Conservation (phyloP, 2,329 filamentous ascomycete species). For the Gliomastix tumulicola region DNA sequence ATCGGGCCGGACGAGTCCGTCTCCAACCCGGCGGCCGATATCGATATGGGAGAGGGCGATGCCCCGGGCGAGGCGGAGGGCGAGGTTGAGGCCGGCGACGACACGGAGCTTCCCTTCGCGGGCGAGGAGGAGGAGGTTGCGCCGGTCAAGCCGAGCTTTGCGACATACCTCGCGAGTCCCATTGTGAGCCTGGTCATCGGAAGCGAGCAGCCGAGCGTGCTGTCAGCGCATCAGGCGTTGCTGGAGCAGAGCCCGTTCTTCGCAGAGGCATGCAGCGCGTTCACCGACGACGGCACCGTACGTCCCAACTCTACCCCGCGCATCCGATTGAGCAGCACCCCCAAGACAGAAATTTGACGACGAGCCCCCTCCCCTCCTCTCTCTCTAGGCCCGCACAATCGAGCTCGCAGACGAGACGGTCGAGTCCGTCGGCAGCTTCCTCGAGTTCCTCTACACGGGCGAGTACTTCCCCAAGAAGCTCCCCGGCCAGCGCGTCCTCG, state of each 20-base stretch:
- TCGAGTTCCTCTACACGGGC: conserved; percentile 32
- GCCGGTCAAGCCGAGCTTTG: conserved; percentile 35
- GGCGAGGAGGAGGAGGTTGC: conserved; percentile 22
- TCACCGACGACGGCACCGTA: conserved; percentile 55
- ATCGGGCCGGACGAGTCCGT: background rate
- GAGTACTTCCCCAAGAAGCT: conserved; percentile 66
- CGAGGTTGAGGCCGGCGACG: conserved; percentile 18
- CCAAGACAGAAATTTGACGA: too few relatives aligned
- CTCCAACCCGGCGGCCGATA: conserved; percentile 15
- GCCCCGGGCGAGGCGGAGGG: conserved; percentile 20
- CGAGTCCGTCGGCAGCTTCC: conserved; percentile 28
- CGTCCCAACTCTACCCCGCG: conserved; percentile 15
- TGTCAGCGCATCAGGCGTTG: conserved; percentile 76
- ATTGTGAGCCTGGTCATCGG: conserved; percentile 64
- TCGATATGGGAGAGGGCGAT: conserved; percentile 15
- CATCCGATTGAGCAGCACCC: background rate
- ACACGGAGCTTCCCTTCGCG: conserved; percentile 27
- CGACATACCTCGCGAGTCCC: conserved; percentile 60
- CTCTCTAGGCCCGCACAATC: conserved; percentile 52
- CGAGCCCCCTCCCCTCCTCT: too few relatives aligned
- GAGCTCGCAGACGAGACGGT: conserved; percentile 42
- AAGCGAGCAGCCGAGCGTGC: conserved; percentile 50
- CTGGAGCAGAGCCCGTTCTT: conserved; percentile 72
- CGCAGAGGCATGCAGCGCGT: conserved; percentile 51
- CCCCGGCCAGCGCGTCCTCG: conserved; percentile 57